phyloP scores from a whole-genome alignment of 2,329 filamentous ascomycete genomes.

The Colletotrichum ledebouriae region DNA sequence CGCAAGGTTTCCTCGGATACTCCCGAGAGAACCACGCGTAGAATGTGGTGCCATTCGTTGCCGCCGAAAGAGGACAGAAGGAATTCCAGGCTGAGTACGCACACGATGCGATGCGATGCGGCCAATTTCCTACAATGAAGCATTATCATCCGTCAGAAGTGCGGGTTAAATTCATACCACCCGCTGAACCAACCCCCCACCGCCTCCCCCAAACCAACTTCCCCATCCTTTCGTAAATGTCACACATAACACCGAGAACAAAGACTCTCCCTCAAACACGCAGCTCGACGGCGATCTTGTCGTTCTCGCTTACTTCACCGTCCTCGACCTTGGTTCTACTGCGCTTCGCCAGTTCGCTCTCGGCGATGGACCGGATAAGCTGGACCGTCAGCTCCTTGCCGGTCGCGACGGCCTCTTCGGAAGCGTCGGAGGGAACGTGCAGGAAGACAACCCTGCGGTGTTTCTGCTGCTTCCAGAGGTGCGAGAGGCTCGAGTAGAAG shows the following conservation, averaged over 20 bases:
- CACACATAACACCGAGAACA: background rate
- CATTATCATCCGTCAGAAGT: too few species aligned
- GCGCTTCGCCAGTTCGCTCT: conserved; percentile 58
- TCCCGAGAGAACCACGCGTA: too few species aligned
- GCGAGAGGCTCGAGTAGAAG: conserved; percentile 77
- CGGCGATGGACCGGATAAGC: conserved; percentile 69
- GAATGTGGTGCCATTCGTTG: conserved; percentile 1
- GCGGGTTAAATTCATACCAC: background rate
- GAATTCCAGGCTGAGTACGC: background rate
- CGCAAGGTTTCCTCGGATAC: too few species aligned
- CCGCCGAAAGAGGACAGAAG: background rate
- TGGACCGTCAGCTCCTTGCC: conserved; percentile 67
- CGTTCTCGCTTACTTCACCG: conserved; percentile 12
- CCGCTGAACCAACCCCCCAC: background rate
- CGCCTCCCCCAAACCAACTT: background rate
- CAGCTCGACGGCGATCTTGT: conserved; percentile 43
- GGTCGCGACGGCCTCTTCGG: conserved; percentile 60
- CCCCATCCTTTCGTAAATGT: background rate
- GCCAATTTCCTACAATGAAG: background rate
- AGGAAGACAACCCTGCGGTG: conserved; percentile 74
- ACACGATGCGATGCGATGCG: background rate
- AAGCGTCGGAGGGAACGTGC: conserved; percentile 75
- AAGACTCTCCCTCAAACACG: conserved; percentile 23
- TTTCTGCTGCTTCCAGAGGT: conserved; percentile 62
- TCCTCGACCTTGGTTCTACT: conserved; percentile 6